Percentiles rank a stretch among this genome's conserved stretches.
These are phyloP conservation scores for Penicillium olsonii DNA, from an alignment of 2,329 filamentous ascomycete species.

Conservation along the genomic window DNA sequence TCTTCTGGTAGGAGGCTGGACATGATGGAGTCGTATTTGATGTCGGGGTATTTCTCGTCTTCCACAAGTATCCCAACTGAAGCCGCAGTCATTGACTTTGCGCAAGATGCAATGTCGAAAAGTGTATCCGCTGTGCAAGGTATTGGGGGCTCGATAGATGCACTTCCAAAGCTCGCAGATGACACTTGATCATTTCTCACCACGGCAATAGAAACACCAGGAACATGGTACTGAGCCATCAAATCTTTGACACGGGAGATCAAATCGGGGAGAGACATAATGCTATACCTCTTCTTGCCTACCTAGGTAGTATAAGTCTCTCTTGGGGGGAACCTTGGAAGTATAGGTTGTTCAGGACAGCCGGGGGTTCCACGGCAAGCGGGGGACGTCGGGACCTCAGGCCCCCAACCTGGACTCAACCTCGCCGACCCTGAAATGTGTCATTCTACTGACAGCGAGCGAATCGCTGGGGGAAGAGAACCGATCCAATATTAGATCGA, in stretches of 20 bases:
- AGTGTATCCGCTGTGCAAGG: slow-evolving; percentile 26
- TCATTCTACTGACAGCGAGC: slow-evolving; percentile 58
- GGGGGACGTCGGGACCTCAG: slow-evolving; percentile 60
- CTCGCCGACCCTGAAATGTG: slow-evolving; percentile 63
- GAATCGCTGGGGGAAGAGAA: slow-evolving; percentile 52
- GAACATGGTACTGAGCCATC: neutral
- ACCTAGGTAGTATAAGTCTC: no score
- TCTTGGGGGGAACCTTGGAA: no score
- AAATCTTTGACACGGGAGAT: neutral
- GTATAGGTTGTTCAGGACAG: slow-evolving; percentile 53
- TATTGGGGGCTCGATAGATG: slow-evolving; percentile 11
- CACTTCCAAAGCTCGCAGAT: slow-evolving; percentile 22
- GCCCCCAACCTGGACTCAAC: slow-evolving; percentile 61
- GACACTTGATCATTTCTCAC: slow-evolving; percentile 13
- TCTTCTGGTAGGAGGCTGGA: slow-evolving; percentile 53
- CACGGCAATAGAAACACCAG: slow-evolving; percentile 14
- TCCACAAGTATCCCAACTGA: slow-evolving; percentile 38
- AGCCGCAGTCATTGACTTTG: slow-evolving; percentile 31
- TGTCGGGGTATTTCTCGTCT: neutral
- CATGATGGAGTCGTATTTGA: neutral
- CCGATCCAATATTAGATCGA: slow-evolving; percentile 54
- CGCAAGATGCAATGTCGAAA: slow-evolving; percentile 26
- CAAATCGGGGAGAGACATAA: neutral
- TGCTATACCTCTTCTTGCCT: no score
- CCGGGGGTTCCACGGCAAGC: slow-evolving; percentile 45